Percentiles rank a stretch among this genome's conserved stretches.
Evolutionary conservation across 305 asterid genomes (phyloP).

Genomic region (Fraxinus angustifolia): DNA sequence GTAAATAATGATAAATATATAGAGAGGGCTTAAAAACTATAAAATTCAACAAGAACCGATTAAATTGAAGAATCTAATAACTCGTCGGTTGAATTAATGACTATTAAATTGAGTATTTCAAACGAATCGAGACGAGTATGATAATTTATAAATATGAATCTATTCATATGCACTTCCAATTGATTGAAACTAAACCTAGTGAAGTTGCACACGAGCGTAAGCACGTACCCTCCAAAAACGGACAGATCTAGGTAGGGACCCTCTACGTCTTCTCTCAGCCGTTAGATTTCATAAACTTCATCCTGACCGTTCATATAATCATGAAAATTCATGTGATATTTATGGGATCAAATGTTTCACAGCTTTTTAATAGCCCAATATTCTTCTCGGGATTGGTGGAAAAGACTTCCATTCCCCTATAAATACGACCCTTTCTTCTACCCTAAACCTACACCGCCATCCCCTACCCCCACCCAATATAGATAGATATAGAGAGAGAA

Average conservation of each 20-base stretch:
- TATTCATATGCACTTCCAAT: background rate
- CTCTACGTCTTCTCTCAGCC: slow-evolving; percentile 26
- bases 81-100: background rate
- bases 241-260: slow-evolving; percentile 48
- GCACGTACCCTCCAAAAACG: slow-evolving; percentile 23
- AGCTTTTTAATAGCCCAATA: slow-evolving; percentile 47
- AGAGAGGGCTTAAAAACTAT: background rate
- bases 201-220: background rate
- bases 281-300: slow-evolving; percentile 35
- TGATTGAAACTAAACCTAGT: background rate
- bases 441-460: slow-evolving; percentile 16
- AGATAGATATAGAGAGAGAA: background rate
- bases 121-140: background rate
- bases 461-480: background rate
- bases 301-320: slow-evolving; percentile 27
- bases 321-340: background rate
- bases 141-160: background rate
- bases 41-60: too few species aligned
- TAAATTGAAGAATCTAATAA: background rate
- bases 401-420: slow-evolving; percentile 40
- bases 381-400: slow-evolving; percentile 80
- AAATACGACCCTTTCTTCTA: slow-evolving; percentile 33
- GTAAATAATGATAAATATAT: background rate
- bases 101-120: background rate
- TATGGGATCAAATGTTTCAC: slow-evolving; percentile 24